A percentile compares a stretch with the other conserved stretches of the same genome.
Evolutionary conservation across 331 rosid genomes (phyloP).

Genomic region (Stylosanthes scabra): DNA sequence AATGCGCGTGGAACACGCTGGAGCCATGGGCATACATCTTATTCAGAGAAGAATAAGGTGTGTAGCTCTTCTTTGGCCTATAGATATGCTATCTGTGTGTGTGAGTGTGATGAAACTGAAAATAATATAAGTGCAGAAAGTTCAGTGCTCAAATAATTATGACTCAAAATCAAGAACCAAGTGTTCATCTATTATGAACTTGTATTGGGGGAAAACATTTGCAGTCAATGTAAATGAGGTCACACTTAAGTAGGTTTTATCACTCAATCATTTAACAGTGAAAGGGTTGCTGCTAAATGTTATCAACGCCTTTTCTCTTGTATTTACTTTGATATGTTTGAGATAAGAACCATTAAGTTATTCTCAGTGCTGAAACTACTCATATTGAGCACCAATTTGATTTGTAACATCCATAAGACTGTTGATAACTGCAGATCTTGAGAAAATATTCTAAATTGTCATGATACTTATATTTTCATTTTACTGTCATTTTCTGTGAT

Average conservation of each 20-base stretch:
- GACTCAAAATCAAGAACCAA: background rate
- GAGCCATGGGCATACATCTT: constrained; percentile 82
- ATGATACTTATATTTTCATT: constrained; percentile 24
- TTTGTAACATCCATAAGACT: constrained; percentile 4
- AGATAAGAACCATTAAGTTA: background rate
- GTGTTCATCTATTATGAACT: background rate
- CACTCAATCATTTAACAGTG: background rate
- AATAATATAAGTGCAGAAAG: constrained; percentile 21
- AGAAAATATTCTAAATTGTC: background rate
- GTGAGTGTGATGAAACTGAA: constrained; percentile 9
- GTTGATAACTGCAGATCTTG: constrained; percentile 19
- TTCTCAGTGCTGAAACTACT: constrained; percentile 1
- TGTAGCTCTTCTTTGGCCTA: background rate
- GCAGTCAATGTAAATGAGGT: constrained; percentile 11
- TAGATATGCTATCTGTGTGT: too few relatives aligned
- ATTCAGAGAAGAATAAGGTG: constrained; percentile 68
- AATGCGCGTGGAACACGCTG: constrained; percentile 95
- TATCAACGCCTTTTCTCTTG: constrained; percentile 19
- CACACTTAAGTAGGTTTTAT: constrained; percentile 1
- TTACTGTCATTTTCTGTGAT: background rate
- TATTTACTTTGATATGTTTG: constrained; percentile 2
- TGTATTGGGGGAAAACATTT: constrained; percentile 7
- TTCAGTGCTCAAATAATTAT: constrained; percentile 5
- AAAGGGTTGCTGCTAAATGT: constrained; percentile 19
- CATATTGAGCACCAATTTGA: constrained; percentile 7